phyloP scores from a whole-genome alignment of 2,329 filamentous ascomycete genomes.

The Phoma sp. region DNA sequence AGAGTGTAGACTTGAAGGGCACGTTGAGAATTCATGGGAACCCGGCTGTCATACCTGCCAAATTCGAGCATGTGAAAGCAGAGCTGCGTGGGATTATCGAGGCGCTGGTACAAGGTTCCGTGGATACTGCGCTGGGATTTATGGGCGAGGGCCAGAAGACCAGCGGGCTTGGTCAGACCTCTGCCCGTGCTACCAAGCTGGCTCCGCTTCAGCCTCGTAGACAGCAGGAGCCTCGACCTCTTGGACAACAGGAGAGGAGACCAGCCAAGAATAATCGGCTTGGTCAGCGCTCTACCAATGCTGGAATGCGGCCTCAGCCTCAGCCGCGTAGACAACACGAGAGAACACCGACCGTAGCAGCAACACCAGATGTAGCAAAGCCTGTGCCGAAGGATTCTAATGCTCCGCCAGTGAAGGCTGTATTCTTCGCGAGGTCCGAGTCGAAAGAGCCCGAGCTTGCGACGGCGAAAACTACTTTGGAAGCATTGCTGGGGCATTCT shows the following conservation, averaged over 20 bases:
- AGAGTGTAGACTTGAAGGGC: slow-evolving; percentile 26
- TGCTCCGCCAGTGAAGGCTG: too few species aligned
- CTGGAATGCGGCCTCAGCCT: too few species aligned
- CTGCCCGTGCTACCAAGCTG: background rate
- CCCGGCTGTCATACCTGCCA: slow-evolving; percentile 32
- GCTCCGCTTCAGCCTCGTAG: background rate
- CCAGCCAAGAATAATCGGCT: too few species aligned
- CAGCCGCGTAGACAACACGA: too few species aligned
- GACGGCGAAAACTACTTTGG: background rate
- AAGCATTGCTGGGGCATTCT: background rate
- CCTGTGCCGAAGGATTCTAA: too few species aligned
- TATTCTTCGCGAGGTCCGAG: too few species aligned
- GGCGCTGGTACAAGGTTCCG: slow-evolving; percentile 1
- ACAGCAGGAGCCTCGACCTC: background rate
- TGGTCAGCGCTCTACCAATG: too few species aligned
- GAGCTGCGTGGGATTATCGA: slow-evolving; percentile 4
- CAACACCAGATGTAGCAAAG: too few species aligned
- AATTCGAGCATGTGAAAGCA: slow-evolving; percentile 30
- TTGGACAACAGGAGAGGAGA: background rate
- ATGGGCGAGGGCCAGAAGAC: background rate
- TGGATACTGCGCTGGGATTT: slow-evolving; percentile 4
- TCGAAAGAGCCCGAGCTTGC: background rate
- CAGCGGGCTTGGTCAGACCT: background rate
- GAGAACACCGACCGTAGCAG: too few species aligned
- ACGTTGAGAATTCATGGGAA: slow-evolving; percentile 34